Conservation (phyloP, 768 basidiomycete species). For the Russula sp. region DNA sequence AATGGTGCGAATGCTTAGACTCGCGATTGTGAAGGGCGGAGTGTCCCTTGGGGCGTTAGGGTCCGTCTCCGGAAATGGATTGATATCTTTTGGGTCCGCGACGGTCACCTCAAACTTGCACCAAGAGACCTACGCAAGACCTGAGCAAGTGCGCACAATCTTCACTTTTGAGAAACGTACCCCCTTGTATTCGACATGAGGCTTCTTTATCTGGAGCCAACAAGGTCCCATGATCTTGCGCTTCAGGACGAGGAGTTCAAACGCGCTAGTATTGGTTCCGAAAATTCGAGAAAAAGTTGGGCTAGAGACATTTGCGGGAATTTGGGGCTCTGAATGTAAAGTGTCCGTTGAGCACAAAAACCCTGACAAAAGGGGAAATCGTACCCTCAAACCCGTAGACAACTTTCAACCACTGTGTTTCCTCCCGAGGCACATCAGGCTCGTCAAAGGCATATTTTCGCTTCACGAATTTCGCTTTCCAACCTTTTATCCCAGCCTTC, state of each 20-base stretch:
- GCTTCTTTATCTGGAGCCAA: conserved; percentile 83
- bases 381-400: conserved; percentile 82
- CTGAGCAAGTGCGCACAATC: not conserved
- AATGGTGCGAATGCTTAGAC: conserved; percentile 79
- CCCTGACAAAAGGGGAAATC: not conserved
- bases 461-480: conserved; percentile 78
- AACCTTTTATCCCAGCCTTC: conserved; percentile 59
- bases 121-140: conserved; percentile 73
- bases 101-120: conserved; percentile 89
- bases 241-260: conserved; percentile 89
- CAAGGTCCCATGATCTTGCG: conserved; percentile 99
- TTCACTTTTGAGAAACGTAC: conserved; percentile 38
- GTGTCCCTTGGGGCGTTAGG: conserved; percentile 61
- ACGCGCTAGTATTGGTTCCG: conserved; percentile 87
- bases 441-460: conserved; percentile 92
- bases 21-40: conserved; percentile 88
- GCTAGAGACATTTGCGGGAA: conserved; percentile 67
- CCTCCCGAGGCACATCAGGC: conserved; percentile 67
- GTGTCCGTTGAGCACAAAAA: not conserved
- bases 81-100: conserved; percentile 80
- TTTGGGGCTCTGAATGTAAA: conserved; percentile 49
- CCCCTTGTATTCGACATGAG: conserved; percentile 67
- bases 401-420: conserved; percentile 87
- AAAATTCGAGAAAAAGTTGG: conserved; percentile 84
- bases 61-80: conserved; percentile 72